Evolutionary conservation across 441 rosid genomes (phyloP).

Genomic region (Erodium trifolium): DNA sequence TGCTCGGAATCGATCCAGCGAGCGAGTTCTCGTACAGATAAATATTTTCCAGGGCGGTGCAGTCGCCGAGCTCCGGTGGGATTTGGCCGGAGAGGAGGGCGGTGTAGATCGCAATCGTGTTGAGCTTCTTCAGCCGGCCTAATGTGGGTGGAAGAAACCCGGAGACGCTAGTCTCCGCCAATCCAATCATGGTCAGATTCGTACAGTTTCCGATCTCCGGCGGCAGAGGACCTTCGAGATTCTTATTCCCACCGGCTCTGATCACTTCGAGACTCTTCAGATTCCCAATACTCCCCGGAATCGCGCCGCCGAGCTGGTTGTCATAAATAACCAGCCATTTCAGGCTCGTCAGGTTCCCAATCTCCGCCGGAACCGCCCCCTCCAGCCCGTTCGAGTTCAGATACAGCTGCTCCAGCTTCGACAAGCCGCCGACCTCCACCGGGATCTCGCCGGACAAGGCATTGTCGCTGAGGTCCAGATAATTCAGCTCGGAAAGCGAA

Average conservation of each 20-base stretch:
- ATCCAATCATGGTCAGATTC: slow-evolving; percentile 31
- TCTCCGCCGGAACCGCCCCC: slow-evolving; percentile 10
- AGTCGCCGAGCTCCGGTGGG: slow-evolving; percentile 39
- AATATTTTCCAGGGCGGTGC: slow-evolving; percentile 37
- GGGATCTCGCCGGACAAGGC: slow-evolving; percentile 50
- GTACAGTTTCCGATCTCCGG: slow-evolving; percentile 37
- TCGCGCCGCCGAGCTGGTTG: slow-evolving; percentile 46
- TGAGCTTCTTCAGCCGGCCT: slow-evolving; percentile 34
- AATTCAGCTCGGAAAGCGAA: slow-evolving; percentile 27
- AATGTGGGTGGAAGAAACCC: slow-evolving; percentile 37
- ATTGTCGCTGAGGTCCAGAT: slow-evolving; percentile 54
- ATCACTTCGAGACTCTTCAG: slow-evolving; percentile 33
- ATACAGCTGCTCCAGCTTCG: no score
- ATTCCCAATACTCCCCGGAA: slow-evolving; percentile 35
- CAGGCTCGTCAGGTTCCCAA: slow-evolving; percentile 47
- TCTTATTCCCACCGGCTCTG: slow-evolving; percentile 44
- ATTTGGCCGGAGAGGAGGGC: slow-evolving; percentile 39
- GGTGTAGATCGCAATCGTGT: slow-evolving; percentile 39
- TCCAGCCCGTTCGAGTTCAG: no score
- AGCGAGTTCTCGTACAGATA: slow-evolving; percentile 39
- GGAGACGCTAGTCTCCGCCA: slow-evolving; percentile 45
- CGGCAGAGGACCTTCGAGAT: slow-evolving; percentile 35
- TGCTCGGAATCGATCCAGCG: slow-evolving; percentile 34
- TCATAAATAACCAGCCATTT: slow-evolving; percentile 39
- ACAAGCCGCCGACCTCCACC: slow-evolving; percentile 30